Evolutionary conservation across 208 protist genomes (phyloP).

Genomic region (Wallacemonas sp.): DNA sequence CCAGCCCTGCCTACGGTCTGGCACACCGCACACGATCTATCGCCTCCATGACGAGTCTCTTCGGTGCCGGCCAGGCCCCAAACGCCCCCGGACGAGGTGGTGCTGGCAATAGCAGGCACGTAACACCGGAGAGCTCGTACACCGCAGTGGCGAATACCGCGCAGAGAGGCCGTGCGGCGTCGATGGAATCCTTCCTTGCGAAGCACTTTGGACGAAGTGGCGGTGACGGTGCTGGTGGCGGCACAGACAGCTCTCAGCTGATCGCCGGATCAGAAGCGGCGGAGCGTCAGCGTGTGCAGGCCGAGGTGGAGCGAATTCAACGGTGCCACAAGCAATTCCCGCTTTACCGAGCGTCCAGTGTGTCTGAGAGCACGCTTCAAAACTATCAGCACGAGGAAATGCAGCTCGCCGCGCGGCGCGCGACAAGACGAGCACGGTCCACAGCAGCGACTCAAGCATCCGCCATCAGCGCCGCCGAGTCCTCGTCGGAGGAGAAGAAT

Average conservation of each 20-base stretch:
- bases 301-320: background rate
- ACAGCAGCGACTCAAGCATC: slow-evolving; percentile 4
- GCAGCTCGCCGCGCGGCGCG: slow-evolving; percentile 32
- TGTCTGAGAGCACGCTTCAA: slow-evolving; percentile 72
- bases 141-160: background rate
- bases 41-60: slow-evolving; percentile 11
- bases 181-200: slow-evolving; percentile 21
- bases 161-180: slow-evolving; percentile 25
- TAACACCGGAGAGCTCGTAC: background rate
- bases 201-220: background rate
- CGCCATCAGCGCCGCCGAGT: background rate
- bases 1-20: too few relatives aligned
- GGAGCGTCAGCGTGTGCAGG: background rate
- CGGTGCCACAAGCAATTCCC: slow-evolving; percentile 37
- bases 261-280: slow-evolving; percentile 18
- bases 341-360: slow-evolving; percentile 60
- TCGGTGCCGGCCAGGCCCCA: background rate
- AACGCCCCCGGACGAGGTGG: background rate
- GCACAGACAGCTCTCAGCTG: too few relatives aligned
- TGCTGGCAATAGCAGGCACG: background rate
- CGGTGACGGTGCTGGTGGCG: background rate
- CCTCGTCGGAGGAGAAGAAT: slow-evolving; percentile 11
- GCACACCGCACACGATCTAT: background rate
- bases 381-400: slow-evolving; percentile 23
- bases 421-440: slow-evolving; percentile 30